phyloP scores from a whole-genome alignment of 306 rosid genomes.

The Cotoneaster glaucophyllus region DNA sequence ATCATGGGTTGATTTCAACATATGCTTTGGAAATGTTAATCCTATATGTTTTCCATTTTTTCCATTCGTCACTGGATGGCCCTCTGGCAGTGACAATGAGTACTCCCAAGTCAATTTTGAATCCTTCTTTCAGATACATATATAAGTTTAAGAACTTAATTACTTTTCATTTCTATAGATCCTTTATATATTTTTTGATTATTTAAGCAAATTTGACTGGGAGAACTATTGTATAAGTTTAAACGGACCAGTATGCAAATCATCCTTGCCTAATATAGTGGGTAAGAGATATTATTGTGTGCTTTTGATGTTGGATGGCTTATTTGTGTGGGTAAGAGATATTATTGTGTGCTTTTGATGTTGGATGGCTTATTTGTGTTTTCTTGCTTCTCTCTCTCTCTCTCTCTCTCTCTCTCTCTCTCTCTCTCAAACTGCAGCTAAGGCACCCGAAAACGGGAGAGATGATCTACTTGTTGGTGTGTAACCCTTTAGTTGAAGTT shows the following conservation, averaged over 20 bases:
- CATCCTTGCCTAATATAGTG: slow-evolving; percentile 55
- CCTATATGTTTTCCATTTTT: slow-evolving; percentile 73
- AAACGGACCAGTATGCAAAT: slow-evolving; percentile 71
- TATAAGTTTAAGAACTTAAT: not conserved
- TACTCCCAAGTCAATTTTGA: slow-evolving; percentile 10
- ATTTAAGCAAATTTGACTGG: slow-evolving; percentile 91
- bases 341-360: too few species aligned
- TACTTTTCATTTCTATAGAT: slow-evolving; percentile 40
- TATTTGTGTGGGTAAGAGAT: slow-evolving; percentile 43
- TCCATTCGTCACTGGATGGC: slow-evolving; percentile 57
- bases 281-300: slow-evolving; percentile 37
- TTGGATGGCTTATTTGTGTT: not conserved
- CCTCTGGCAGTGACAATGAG: slow-evolving; percentile 59
- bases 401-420: not conserved
- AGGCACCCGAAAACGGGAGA: slow-evolving; percentile 56
- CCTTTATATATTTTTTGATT: slow-evolving; percentile 72
- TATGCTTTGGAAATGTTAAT: slow-evolving; percentile 88
- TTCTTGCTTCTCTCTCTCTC: slow-evolving; percentile 8
- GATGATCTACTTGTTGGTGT: slow-evolving; percentile 41
- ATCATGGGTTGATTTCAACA: slow-evolving; percentile 85
- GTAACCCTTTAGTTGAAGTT: too few species aligned
- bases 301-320: slow-evolving; percentile 12
- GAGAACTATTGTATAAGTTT: slow-evolving; percentile 76
- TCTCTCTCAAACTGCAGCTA: slow-evolving; percentile 40
- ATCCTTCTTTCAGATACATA: not conserved